These are phyloP conservation scores for Dinochytrium kinnereticum DNA, from an alignment of 371 early-diverging fungal genomes.

Conservation along the genomic window DNA sequence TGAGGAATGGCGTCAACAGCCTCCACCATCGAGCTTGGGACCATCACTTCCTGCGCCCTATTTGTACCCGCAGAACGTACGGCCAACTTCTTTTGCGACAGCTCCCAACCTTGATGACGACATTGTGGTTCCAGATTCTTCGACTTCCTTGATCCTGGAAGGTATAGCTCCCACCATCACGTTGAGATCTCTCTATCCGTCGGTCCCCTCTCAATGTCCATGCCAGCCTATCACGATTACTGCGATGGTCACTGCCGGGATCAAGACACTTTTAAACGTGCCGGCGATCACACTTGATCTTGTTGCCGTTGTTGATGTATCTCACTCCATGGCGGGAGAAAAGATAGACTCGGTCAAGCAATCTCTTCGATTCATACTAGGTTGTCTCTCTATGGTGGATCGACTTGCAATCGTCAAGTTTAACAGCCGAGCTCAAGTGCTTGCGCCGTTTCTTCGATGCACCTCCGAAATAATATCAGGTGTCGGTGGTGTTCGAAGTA, in stretches of 20 bases:
- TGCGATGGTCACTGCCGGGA: not conserved
- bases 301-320: conserved; percentile 32
- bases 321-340: conserved; percentile 23
- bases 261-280: not conserved
- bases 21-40: no score
- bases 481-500: not conserved
- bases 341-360: conserved; percentile 19
- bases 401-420: conserved; percentile 28
- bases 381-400: conserved; percentile 14
- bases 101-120: not conserved
- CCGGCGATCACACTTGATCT: conserved; percentile 14
- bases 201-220: not conserved
- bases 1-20: no score
- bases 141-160: not conserved
- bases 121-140: not conserved
- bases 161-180: not conserved
- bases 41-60: no score
- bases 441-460: conserved; percentile 16
- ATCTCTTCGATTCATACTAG: conserved; percentile 22
- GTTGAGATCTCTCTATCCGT: not conserved
- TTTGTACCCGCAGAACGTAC: not conserved
- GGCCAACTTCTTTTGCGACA: not conserved
- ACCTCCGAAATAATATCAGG: not conserved
- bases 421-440: not conserved
- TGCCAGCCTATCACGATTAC: not conserved